Percentiles rank a stretch among this genome's conserved stretches.
These are phyloP conservation scores for Trichothecium sympodiale DNA, from an alignment of 2,329 filamentous ascomycete species.

Conservation along the genomic window DNA sequence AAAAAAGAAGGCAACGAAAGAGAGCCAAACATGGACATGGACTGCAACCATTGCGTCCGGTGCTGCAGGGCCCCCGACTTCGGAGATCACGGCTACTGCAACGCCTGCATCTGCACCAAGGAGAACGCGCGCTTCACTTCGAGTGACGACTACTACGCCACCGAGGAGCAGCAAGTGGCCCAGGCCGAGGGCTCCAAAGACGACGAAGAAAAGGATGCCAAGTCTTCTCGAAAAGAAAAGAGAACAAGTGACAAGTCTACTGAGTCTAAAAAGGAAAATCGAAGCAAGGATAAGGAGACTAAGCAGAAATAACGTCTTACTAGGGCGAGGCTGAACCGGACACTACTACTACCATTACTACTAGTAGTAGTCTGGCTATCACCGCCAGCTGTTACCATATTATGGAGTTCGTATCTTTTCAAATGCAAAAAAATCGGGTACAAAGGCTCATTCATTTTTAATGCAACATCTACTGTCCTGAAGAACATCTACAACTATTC, in stretches of 20 bases:
- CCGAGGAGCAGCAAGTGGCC: background rate
- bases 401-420: too few relatives aligned
- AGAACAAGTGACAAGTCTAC: too few relatives aligned
- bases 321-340: too few relatives aligned
- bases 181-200: background rate
- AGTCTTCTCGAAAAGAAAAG: too few relatives aligned
- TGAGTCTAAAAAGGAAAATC: too few relatives aligned
- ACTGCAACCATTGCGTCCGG: constrained; percentile 14
- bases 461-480: constrained; percentile 1
- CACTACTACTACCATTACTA: too few relatives aligned
- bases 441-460: background rate
- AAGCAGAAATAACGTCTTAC: too few relatives aligned
- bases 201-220: background rate
- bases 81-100: constrained; percentile 20
- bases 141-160: too few relatives aligned
- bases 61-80: constrained; percentile 20
- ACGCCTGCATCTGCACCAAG: constrained; percentile 14
- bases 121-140: constrained; percentile 10
- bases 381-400: too few relatives aligned
- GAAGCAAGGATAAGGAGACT: too few relatives aligned
- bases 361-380: too few relatives aligned
- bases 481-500: background rate
- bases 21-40: constrained; percentile 4
- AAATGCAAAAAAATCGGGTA: background rate
- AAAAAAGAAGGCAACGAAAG: too few relatives aligned